Conservation (phyloP, 208 protist species). For the Acanthamoeba sp. region DNA sequence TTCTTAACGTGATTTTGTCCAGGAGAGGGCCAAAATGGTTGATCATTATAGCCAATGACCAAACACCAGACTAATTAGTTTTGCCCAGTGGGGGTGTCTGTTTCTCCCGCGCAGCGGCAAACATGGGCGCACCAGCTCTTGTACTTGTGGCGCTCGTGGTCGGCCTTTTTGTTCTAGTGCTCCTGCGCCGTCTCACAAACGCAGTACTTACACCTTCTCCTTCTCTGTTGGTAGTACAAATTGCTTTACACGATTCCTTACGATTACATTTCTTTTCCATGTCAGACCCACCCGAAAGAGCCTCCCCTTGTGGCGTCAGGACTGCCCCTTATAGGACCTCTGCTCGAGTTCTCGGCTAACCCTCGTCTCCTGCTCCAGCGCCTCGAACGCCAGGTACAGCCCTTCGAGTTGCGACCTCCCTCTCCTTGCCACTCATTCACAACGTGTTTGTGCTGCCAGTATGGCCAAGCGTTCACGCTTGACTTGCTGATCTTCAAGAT, state of each 20-base stretch:
- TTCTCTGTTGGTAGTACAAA: neutral
- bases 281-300: neutral
- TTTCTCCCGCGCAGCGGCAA: no score
- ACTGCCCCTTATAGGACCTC: neutral
- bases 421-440: neutral
- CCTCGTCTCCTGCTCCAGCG: neutral
- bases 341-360: neutral
- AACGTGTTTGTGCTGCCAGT: neutral
- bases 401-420: neutral
- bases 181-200: neutral
- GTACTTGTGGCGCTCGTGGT: neutral
- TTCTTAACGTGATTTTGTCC: no score
- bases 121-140: no score
- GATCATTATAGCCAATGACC: no score
- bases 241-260: neutral
- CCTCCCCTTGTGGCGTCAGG: neutral
- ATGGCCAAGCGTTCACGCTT: slow-evolving; percentile 60
- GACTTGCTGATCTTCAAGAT: slow-evolving; percentile 41
- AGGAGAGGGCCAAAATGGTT: no score
- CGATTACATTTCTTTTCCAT: neutral
- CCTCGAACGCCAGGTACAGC: neutral
- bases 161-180: neutral
- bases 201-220: neutral
- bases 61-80: no score
- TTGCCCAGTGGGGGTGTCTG: no score